Percentiles rank a stretch among this genome's conserved stretches.
Evolutionary conservation across 2,329 filamentous ascomycete species (phyloP).

Genomic region (Rutstroemia sp.): DNA sequence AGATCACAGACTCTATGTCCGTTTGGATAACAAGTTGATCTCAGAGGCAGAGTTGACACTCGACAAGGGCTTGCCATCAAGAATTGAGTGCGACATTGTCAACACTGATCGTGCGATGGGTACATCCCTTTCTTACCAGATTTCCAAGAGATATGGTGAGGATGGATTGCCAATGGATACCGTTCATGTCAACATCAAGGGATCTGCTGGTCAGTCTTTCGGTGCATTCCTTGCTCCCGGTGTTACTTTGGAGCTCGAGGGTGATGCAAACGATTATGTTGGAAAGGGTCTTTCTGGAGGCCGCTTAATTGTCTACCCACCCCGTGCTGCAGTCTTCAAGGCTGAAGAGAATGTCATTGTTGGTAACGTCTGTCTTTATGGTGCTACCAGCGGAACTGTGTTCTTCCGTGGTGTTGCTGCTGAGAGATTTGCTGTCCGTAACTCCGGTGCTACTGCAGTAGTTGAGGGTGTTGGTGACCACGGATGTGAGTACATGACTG

Average conservation of each 20-base stretch:
- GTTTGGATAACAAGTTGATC: constrained; percentile 94
- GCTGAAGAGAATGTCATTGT: constrained; percentile 93
- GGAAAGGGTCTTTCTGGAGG: constrained; percentile 93
- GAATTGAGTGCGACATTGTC: constrained; percentile 92
- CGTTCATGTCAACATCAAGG: constrained; percentile 93
- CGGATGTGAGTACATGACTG: constrained; percentile 98
- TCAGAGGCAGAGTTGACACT: constrained; percentile 90
- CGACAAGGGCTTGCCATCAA: constrained; percentile 86
- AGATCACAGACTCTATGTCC: constrained; percentile 86
- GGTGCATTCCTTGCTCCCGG: constrained; percentile 90
- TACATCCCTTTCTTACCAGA: constrained; percentile 90
- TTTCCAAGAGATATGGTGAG: constrained; percentile 87
- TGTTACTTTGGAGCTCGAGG: constrained; percentile 90
- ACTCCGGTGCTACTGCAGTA: constrained; percentile 92
- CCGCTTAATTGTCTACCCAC: constrained; percentile 87
- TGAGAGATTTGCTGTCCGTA: constrained; percentile 92
- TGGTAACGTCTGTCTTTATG: constrained; percentile 92
- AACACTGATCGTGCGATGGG: constrained; percentile 94
- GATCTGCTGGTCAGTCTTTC: constrained; percentile 93
- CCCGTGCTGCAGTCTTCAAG: constrained; percentile 84
- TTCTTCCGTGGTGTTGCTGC: constrained; percentile 97
- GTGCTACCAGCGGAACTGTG: constrained; percentile 81
- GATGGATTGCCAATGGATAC: constrained; percentile 85
- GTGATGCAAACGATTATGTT: constrained; percentile 94
- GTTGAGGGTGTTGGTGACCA: constrained; percentile 96